Conservation (phyloP, 495 filamentous ascomycete species). For the Penicillium lagena region DNA sequence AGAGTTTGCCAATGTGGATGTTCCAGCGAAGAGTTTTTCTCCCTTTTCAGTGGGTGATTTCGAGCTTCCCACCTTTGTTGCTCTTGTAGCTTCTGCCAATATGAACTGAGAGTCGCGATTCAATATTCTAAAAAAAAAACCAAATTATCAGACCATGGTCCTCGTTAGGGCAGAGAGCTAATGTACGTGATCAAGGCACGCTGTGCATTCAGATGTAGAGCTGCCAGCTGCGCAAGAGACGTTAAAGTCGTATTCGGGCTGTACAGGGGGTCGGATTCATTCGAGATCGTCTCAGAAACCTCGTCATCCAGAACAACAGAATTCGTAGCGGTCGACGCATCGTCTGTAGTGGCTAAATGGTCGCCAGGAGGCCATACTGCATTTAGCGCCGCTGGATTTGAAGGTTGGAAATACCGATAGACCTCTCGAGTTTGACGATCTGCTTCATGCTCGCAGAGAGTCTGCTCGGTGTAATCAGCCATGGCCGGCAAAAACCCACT, state of each 20-base stretch:
- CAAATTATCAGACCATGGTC: not conserved
- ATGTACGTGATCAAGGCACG: conserved; percentile 24
- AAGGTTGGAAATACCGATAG: conserved; percentile 33
- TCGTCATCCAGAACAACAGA: conserved; percentile 6
- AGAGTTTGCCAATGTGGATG: conserved; percentile 25
- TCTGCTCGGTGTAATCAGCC: not conserved
- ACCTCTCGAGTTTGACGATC: conserved; percentile 29
- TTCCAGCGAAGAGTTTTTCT: conserved; percentile 21
- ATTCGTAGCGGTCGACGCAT: conserved; percentile 1
- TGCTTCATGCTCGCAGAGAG: conserved; percentile 7
- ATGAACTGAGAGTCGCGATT: conserved; percentile 47
- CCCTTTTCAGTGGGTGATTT: conserved; percentile 20
- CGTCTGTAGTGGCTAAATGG: conserved; percentile 4
- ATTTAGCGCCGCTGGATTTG: not conserved
- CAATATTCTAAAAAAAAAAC: conserved; percentile 31
- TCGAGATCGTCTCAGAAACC: conserved; percentile 5
- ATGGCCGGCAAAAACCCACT: too few relatives aligned
- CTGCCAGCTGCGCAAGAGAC: conserved; percentile 39
- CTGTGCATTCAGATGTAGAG: conserved; percentile 34
- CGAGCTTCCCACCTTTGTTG: conserved; percentile 28
- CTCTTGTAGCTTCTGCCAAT: conserved; percentile 45
- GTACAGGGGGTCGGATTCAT: conserved; percentile 12
- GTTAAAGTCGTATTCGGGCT: conserved; percentile 48
- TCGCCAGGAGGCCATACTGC: conserved; percentile 7
- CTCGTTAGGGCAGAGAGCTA: not conserved